Evolutionary conservation across 257 asterid genomes (phyloP).

Genomic region (Henckelia pumila): DNA sequence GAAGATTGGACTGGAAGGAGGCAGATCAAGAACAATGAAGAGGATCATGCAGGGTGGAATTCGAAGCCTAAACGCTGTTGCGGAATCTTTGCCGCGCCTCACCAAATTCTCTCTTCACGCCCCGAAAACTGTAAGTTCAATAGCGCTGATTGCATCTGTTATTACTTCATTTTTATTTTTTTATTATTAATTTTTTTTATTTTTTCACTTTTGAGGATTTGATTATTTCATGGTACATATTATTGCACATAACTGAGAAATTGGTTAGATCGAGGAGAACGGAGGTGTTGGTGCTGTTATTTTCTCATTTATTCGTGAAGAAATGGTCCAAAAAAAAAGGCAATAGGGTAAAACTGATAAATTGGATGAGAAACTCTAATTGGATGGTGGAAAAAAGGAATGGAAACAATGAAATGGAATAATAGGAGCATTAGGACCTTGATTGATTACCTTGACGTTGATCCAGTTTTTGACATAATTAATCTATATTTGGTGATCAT

Average conservation of each 20-base stretch:
- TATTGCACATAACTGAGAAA: too few species aligned
- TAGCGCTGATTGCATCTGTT: background rate
- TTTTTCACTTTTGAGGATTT: background rate
- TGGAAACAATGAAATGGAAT: background rate
- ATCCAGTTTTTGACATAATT: background rate
- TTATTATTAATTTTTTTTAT: too few species aligned
- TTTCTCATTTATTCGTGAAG: background rate
- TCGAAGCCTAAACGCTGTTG: slow-evolving; percentile 42
- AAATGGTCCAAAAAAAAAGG: background rate
- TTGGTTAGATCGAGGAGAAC: background rate
- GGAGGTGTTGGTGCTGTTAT: background rate
- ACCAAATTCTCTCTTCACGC: slow-evolving; percentile 49
- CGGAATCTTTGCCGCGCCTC: slow-evolving; percentile 50
- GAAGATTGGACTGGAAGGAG: background rate
- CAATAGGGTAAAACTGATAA: background rate
- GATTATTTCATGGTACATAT: background rate
- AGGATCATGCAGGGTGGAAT: slow-evolving; percentile 27
- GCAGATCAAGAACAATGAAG: slow-evolving; percentile 22
- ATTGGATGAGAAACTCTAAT: too few species aligned
- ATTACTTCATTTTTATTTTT: background rate
- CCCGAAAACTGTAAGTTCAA: slow-evolving; percentile 52
- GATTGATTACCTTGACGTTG: too few species aligned
- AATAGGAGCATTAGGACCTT: background rate
- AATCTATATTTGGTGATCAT: background rate
- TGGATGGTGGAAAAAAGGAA: background rate